Evolutionary conservation across 2,329 filamentous ascomycete species (phyloP).

Genomic region (Calonectria fujianensis): DNA sequence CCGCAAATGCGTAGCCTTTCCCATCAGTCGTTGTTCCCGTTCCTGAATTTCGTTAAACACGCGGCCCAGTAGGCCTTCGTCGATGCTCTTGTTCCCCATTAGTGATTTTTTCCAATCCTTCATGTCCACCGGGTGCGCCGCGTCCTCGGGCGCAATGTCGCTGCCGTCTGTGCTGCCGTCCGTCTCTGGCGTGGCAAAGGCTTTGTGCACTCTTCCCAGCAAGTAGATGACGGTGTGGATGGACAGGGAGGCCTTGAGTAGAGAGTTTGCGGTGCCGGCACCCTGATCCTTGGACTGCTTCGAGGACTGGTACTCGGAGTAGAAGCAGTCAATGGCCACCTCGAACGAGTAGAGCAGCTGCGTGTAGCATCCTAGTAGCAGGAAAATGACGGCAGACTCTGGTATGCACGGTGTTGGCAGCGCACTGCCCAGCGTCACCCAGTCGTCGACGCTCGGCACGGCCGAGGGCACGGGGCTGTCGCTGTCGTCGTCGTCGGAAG

Average conservation of each 20-base stretch:
- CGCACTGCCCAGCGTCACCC: constrained; percentile 3
- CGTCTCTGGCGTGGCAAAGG: constrained; percentile 20
- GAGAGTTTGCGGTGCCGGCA: constrained; percentile 28
- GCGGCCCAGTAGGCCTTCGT: constrained; percentile 39
- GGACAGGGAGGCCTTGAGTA: constrained; percentile 37
- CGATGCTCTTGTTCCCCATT: constrained; percentile 29
- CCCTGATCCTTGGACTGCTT: constrained; percentile 19
- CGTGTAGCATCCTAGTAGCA: constrained; percentile 40
- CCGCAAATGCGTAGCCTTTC: constrained; percentile 35
- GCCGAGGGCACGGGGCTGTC: constrained; percentile 11
- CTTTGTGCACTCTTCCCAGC: constrained; percentile 35
- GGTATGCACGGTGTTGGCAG: constrained; percentile 32
- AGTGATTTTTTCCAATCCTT: constrained; percentile 38
- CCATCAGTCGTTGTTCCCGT: constrained; percentile 38
- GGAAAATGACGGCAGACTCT: constrained; percentile 38
- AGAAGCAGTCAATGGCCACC: constrained; percentile 37
- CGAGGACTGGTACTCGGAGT: constrained; percentile 32
- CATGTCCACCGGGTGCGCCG: constrained; percentile 6
- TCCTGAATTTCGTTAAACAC: constrained; percentile 41
- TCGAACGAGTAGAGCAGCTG: constrained; percentile 41
- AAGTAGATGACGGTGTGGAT: constrained; percentile 43
- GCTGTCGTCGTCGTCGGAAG: constrained; percentile 17
- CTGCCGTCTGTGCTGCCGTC: neutral
- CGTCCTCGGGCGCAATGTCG: constrained; percentile 13
- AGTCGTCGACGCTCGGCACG: constrained; percentile 24